Evolutionary conservation across 192 early-diverging fungal genomes (phyloP), one percentile per base, ranked within the genome.

Genomic region (Podila epigama): DNA sequence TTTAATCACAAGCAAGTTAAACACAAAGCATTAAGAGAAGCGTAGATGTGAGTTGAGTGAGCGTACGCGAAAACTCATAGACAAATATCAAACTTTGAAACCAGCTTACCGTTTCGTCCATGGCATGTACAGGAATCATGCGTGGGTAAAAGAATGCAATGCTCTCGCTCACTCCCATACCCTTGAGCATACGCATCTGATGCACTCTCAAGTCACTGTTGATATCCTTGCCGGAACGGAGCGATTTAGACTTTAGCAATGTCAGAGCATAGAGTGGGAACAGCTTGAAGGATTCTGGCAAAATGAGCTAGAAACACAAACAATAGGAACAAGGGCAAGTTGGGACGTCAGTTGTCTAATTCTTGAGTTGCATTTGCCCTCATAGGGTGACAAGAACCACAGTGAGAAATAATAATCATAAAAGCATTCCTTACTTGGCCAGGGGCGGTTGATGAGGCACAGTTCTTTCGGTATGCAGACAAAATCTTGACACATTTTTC

Each of bases 201-300:
- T 89, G 84, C 29, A 95, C 92, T 34, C 97, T 88, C 41, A 86
- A 77, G 84, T 99, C 97, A 28, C 90, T 89, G 3, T 90, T 87
- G 55, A 94, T 84, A 53, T 57, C 31, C 60, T 77, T 84, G 86
- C 91, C 91, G 40, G 77, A 87, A 50, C 95, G 90, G 63, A 99
- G 89, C 4, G 95, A 88, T 50, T 88, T 87, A 40, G 87, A 90
- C 72, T 98, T 98, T 25, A 96, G 85, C 62, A 99, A 71, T n/a
- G 92, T 79, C 44, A 97, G 85, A 1, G 88, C 87, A 79, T 93
- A 97, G 27, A 98, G 83, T n/a, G 97, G 97, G 53, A 92, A 90
- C 51, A 97, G 84, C 79, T 99, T 99, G 84, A 92, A 97, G 0
- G 95, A 90, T 75, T 99, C 97, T 29, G 97, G 97, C 51, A 99